Percentiles rank a stretch among this genome's conserved stretches.
Evolutionary conservation across 129 eudicot genomes (phyloP).

Genomic region (Oenanthe sinensis): DNA sequence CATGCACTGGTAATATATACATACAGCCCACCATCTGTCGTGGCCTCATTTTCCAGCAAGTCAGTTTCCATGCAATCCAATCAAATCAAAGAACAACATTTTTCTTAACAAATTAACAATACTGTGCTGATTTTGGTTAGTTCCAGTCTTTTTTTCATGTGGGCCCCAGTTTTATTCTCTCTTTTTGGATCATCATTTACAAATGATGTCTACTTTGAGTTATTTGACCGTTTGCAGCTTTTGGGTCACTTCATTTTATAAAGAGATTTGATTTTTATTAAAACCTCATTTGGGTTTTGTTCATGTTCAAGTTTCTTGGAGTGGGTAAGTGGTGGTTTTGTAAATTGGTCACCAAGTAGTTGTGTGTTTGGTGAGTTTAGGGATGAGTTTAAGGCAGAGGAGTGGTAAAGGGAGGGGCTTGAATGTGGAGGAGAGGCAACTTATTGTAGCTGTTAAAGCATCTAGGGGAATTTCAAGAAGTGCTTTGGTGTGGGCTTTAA

Average conservation of each 20-base stretch:
- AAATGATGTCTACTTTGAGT: conserved; percentile 3
- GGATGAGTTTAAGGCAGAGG: conserved; percentile 43
- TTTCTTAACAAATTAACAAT: neutral
- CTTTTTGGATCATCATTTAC: neutral
- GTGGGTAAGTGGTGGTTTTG: neutral
- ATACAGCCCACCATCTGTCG: neutral
- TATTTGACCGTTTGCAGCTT: conserved; percentile 2
- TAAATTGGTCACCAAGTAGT: neutral
- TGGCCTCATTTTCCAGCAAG: neutral
- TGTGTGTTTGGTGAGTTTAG: conserved; percentile 10
- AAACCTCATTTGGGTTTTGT: neutral
- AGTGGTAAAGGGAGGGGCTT: conserved; percentile 23
- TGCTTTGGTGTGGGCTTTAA: conserved; percentile 78
- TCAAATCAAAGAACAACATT: neutral
- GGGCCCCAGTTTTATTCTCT: neutral
- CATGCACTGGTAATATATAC: no score
- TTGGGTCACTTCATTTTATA: neutral
- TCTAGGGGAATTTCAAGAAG: conserved; percentile 52
- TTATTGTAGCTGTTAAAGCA: conserved; percentile 75
- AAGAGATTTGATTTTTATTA: neutral
- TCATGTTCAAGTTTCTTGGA: neutral
- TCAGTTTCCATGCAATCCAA: neutral
- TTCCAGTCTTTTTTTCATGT: neutral
- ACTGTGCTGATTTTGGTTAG: neutral
- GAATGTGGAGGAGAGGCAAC: conserved; percentile 41